These are phyloP conservation scores for Anthracocystis setariae DNA, from an alignment of 1,284 basidiomycete species.

Conservation along the genomic window DNA sequence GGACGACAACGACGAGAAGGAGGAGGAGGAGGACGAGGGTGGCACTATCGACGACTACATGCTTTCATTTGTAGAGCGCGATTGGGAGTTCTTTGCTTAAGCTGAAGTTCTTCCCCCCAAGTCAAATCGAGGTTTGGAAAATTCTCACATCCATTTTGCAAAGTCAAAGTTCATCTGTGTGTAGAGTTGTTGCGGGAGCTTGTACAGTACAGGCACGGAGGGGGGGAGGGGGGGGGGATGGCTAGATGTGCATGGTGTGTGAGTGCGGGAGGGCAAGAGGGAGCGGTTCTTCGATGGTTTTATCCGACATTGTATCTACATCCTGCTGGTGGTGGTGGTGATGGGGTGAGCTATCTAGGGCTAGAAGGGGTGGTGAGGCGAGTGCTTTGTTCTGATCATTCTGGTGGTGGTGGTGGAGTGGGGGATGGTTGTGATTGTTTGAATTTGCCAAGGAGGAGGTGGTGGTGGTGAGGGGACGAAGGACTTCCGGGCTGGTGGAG, in stretches of 20 bases:
- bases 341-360: conserved; percentile 15
- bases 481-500: conserved; percentile 50
- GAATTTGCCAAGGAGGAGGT: too few species aligned
- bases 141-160: too few species aligned
- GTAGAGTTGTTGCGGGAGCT: too few species aligned
- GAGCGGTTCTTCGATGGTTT: conserved; percentile 18
- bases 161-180: too few species aligned
- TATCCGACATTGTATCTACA: conserved; percentile 14
- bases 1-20: conserved; percentile 69
- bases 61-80: conserved; percentile 78
- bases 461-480: conserved; percentile 30
- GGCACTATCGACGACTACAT: conserved; percentile 86
- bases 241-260: too few species aligned
- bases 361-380: conserved; percentile 24
- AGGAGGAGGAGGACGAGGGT: conserved; percentile 72
- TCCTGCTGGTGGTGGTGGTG: background rate
- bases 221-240: too few species aligned
- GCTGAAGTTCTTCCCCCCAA: too few species aligned
- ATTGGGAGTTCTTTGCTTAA: conserved; percentile 78
- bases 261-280: background rate
- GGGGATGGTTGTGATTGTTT: too few species aligned
- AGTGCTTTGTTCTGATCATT: conserved; percentile 15
- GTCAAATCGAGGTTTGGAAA: too few species aligned
- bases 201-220: too few species aligned
- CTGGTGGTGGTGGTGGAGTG: background rate